These are phyloP conservation scores for Sorghum bicolor DNA, from an alignment of 176 grass and related monocot genomes.

Conservation along the genomic window DNA sequence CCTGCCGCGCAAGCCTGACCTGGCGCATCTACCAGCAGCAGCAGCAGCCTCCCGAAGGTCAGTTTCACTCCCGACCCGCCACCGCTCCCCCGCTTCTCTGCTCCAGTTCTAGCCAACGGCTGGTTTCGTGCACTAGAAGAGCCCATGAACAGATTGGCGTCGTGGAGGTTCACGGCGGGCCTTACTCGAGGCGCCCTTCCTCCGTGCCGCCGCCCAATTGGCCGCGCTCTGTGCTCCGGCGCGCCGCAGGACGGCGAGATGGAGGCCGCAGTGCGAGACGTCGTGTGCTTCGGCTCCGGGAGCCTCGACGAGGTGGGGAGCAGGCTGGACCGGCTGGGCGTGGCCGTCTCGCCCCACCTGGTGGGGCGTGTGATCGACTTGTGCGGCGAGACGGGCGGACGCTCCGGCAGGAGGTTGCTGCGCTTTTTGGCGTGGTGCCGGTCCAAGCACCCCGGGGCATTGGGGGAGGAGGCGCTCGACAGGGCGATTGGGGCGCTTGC, in stretches of 20 bases:
- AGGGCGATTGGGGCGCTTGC: slow-evolving; percentile 43
- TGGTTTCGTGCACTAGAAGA: neutral
- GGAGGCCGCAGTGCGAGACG: slow-evolving; percentile 22
- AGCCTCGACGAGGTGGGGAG: slow-evolving; percentile 55
- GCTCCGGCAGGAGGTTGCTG: slow-evolving; percentile 39
- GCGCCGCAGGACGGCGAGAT: neutral
- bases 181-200: neutral
- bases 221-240: slow-evolving; percentile 19
- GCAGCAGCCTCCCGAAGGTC: neutral
- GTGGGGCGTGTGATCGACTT: slow-evolving; percentile 36
- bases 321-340: slow-evolving; percentile 37
- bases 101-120: neutral
- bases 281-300: slow-evolving; percentile 46
- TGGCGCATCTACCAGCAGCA: neutral
- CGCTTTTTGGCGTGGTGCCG: slow-evolving; percentile 66
- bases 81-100: neutral
- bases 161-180: neutral
- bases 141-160: neutral
- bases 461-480: slow-evolving; percentile 33
- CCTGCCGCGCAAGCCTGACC: neutral
- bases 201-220: neutral
- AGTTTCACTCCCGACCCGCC: neutral
- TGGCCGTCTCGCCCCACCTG: slow-evolving; percentile 34
- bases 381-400: slow-evolving; percentile 18
- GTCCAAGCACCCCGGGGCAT: neutral